Conservation (phyloP, 495 filamentous ascomycete species). For the Aspergillus coremiiformis region DNA sequence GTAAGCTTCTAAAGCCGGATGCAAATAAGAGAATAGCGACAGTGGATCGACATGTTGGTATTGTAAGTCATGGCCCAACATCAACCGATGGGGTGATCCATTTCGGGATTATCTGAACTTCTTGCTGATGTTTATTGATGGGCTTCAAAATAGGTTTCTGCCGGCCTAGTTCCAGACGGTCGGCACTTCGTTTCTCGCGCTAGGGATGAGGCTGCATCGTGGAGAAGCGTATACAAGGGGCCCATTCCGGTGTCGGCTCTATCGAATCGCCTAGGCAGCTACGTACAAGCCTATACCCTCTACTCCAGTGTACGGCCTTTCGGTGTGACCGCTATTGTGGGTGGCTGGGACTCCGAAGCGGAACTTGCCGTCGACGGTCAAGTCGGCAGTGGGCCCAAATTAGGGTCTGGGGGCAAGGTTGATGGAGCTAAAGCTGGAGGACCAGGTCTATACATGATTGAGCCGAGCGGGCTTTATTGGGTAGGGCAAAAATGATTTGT, state of each 20-base stretch:
- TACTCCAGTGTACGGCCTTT: slow-evolving; percentile 95
- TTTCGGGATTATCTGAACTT: not conserved
- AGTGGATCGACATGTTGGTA: slow-evolving; percentile 85
- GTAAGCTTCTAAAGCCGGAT: slow-evolving; percentile 86
- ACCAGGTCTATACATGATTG: slow-evolving; percentile 94
- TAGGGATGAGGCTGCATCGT: slow-evolving; percentile 82
- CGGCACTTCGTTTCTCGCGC: slow-evolving; percentile 92
- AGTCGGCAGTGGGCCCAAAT: slow-evolving; percentile 69
- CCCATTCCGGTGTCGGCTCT: slow-evolving; percentile 83
- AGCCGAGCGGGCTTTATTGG: slow-evolving; percentile 95
- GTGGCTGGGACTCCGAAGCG: slow-evolving; percentile 81
- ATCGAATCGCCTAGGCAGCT: slow-evolving; percentile 83
- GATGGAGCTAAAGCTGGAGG: slow-evolving; percentile 71
- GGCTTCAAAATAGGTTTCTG: slow-evolving; percentile 62
- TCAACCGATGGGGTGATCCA: not conserved
- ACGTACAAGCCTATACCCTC: slow-evolving; percentile 93
- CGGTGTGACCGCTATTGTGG: slow-evolving; percentile 89
- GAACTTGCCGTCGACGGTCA: slow-evolving; percentile 77
- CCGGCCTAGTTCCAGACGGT: slow-evolving; percentile 89
- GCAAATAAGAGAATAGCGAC: slow-evolving; percentile 96
- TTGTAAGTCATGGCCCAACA: slow-evolving; percentile 51
- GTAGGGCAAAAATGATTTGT: slow-evolving; percentile 33
- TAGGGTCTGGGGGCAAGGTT: slow-evolving; percentile 74
- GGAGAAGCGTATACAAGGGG: slow-evolving; percentile 83
- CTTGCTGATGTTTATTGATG: slow-evolving; percentile 3